Evolutionary conservation across 805 yeast genomes (phyloP).

Genomic region (Pichia californica): DNA sequence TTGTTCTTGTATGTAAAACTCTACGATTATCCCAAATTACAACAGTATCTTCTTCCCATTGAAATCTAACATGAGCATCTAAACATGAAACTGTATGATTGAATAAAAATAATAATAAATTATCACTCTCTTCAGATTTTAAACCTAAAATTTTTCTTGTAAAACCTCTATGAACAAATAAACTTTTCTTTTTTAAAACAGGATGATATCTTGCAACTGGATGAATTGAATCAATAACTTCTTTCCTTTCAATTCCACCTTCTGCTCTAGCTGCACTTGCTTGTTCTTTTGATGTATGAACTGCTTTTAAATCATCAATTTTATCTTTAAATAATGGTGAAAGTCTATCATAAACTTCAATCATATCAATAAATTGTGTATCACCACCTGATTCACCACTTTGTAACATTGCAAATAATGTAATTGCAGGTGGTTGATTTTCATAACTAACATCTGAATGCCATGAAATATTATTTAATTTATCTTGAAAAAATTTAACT

Average conservation of each 20-base stretch:
- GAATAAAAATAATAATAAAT: constrained; percentile 50
- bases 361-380: constrained; percentile 67
- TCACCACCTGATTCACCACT: constrained; percentile 65
- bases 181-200: constrained; percentile 55
- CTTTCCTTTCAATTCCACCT: constrained; percentile 65
- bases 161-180: constrained; percentile 54
- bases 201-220: constrained; percentile 72
- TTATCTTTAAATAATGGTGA: constrained; percentile 59
- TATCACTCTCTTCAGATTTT: constrained; percentile 65
- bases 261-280: constrained; percentile 46
- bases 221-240: constrained; percentile 54
- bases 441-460: constrained; percentile 76
- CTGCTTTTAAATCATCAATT: constrained; percentile 54
- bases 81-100: constrained; percentile 43
- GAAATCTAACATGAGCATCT: constrained; percentile 63
- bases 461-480: constrained; percentile 43
- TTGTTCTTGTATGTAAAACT: constrained; percentile 60
- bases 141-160: constrained; percentile 63
- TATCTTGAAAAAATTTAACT: constrained; percentile 30
- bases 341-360: constrained; percentile 65
- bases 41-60: constrained; percentile 64
- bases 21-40: constrained; percentile 78
- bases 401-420: constrained; percentile 60
- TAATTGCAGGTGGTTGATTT: constrained; percentile 64
- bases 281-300: constrained; percentile 68